Base-by-base conservation (phyloP, 2,329 filamentous ascomycete species). In the Sarocladium kiliense region DNA sequence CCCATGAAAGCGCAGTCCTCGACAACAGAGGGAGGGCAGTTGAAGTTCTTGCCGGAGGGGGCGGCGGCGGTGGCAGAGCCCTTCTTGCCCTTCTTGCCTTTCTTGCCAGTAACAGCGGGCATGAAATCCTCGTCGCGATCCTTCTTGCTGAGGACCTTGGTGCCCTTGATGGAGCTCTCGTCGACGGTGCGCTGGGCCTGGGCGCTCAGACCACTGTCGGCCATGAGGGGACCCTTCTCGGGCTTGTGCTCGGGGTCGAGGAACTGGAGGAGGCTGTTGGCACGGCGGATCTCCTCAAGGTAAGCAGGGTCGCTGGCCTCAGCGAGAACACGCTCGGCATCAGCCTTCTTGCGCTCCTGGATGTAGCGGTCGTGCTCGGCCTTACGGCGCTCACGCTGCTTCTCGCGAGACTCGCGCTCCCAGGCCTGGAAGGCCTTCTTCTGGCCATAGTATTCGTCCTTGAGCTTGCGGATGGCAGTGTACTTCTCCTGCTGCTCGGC, bases 81-180 rank as follows among this genome's bases (percentile, higher is more conserved):
- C 66, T 81, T 81, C 76, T 91, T 95, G 77, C 87, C 89, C 61
- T 87, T 86, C 81, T 95, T 95, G 77, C 93, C 93, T 62, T 88
- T 88, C 80, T 93, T 94, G 21, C 23, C 36, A 14, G 32, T 21
- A 57, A 84, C 85, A 51, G 87, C 87, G 55, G 84, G 79, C 59
- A 94, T 86, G 77, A 95, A 96, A 60, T 91, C 88, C 41, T 97
- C 93, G 49, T 94, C 89, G 14, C 87, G 85, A 60, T 90, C 88
- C 65, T 95, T 86, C 84, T 97, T 97, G 77, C 87, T 87, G 58
- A 89, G 75, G 37, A 97, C 78, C 68, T 85, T 86, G 64, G 86
- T 88, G 57, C 94, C 94, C 81, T 96, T 96, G 66, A 96, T 80
- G 55, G 79, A 86, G n/a, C 86, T 79, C 64, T 85, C 87, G 64